Conservation (phyloP, 2,329 filamentous ascomycete genomes). For the Alternaria brassicicola region DNA sequence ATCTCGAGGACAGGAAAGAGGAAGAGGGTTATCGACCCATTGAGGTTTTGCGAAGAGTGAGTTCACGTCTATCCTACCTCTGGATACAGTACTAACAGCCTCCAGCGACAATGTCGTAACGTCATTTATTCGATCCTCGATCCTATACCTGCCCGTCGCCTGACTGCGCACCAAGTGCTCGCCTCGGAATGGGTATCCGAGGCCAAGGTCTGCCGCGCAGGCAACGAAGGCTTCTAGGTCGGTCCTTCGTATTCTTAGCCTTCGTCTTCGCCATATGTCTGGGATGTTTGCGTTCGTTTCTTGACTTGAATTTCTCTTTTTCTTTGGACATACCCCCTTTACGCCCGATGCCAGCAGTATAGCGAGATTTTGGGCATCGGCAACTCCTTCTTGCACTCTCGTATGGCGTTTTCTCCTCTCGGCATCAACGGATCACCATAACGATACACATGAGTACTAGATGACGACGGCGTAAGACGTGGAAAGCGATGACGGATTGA, state of each 20-base stretch:
- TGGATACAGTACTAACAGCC: constrained; percentile 18
- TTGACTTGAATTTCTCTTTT: constrained; percentile 29
- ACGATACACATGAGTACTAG: constrained; percentile 34
- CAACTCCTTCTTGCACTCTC: constrained; percentile 30
- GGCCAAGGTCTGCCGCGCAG: constrained; percentile 95
- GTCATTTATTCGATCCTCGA: constrained; percentile 99
- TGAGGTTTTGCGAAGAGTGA: constrained; percentile 90
- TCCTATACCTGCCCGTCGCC: constrained; percentile 87
- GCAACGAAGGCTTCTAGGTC: constrained; percentile 85
- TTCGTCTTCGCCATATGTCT: constrained; percentile 20
- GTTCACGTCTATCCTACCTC: constrained; percentile 43
- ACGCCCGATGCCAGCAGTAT: constrained; percentile 45
- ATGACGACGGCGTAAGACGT: constrained; percentile 24
- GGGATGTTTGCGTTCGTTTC: constrained; percentile 27
- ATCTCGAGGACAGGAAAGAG: constrained; percentile 88
- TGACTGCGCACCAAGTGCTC: constrained; percentile 94
- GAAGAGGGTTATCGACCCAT: constrained; percentile 97
- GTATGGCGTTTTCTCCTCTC: constrained; percentile 29
- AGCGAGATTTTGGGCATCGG: constrained; percentile 38
- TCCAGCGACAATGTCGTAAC: constrained; percentile 91
- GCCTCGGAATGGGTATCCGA: constrained; percentile 99
- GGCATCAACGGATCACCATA: constrained; percentile 24
- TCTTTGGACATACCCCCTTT: constrained; percentile 46
- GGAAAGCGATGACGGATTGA: constrained; percentile 8
- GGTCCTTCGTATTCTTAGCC: constrained; percentile 15